Base-by-base conservation (phyloP, 495 filamentous ascomycete species). In the Talaromyces thailandensis region DNA sequence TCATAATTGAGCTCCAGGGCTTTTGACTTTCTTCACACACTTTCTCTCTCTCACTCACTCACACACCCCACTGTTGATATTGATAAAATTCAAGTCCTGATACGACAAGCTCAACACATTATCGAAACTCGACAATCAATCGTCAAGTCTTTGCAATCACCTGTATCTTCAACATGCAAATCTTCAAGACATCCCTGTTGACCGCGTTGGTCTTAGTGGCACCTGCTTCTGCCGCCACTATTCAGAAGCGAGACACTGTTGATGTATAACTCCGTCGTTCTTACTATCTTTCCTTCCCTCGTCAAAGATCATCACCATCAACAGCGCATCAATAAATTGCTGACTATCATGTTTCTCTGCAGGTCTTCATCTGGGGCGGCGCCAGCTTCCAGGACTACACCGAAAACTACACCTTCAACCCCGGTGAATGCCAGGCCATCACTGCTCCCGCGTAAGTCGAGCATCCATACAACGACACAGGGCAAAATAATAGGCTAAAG, bases 331-430 rank as follows among this genome's bases (percentile, higher is more conserved):
- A 37, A 11, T 3, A 12, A 11, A 58, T 21, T 53, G 4, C 21
- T 31, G 8, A 31, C 29, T 7, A 1, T 31, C 8, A 31, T 35
- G 9, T 11, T 14, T 55, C 51, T 55, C 6, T 14, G 2, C 50
- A 61, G 59, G 37, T 61, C 9, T 61, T 61, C 45, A 61, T 51
- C 28, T 61, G 59, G 59, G 59, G 59, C 0, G 23, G 26, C 16
- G n/a, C 28, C 24, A 35, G 50, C 43, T 51, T 61, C 9, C n/a
- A 29, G 6, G 59, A 52, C 25, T 61, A 61, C 40, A 23, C 40
- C 18, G 43, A 29, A 45, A 11, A 21, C 14, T 61, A 61, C 43
- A 51, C 40, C 59, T 61, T 61, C 43, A 24, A 45, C 6, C 37
- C 59, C 9, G 59, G 59, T 4, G 43, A 21, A 5, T 61, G 59